Evolutionary conservation across 2,329 filamentous ascomycete species (phyloP).

Genomic region (Sclerotinia glacialis): DNA sequence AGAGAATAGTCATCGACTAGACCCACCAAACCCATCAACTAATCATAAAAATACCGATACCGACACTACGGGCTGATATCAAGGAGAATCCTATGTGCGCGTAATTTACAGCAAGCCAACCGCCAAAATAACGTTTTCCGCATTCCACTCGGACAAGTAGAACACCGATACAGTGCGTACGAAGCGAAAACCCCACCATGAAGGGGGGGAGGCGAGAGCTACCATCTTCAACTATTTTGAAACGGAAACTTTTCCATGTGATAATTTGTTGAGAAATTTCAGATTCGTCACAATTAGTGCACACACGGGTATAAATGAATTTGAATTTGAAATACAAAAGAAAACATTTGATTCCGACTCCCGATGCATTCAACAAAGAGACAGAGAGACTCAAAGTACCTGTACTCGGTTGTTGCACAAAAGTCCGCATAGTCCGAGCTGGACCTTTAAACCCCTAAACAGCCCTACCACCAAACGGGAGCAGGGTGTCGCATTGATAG

Average conservation of each 20-base stretch:
- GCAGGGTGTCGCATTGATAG: no score
- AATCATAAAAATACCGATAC: background rate
- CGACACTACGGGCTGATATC: background rate
- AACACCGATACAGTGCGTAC: constrained; percentile 8
- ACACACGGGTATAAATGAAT: background rate
- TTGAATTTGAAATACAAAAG: background rate
- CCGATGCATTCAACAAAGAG: background rate
- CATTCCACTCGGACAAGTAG: constrained; percentile 13
- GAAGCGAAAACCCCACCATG: background rate
- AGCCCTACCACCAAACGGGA: background rate
- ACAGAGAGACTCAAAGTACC: no score
- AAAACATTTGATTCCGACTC: background rate
- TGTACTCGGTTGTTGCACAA: background rate
- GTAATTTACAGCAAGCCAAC: background rate
- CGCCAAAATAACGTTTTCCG: background rate
- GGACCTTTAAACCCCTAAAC: background rate
- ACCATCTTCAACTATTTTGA: background rate
- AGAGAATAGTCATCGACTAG: background rate
- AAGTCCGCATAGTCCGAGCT: constrained; percentile 9
- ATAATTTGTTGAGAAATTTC: background rate
- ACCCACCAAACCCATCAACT: background rate
- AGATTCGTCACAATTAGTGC: background rate
- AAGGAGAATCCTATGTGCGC: background rate
- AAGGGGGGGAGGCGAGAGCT: background rate
- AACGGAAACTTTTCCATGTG: background rate